phyloP scores from a whole-genome alignment of 345 rosid genomes.

The Lumnitzera littorea region DNA sequence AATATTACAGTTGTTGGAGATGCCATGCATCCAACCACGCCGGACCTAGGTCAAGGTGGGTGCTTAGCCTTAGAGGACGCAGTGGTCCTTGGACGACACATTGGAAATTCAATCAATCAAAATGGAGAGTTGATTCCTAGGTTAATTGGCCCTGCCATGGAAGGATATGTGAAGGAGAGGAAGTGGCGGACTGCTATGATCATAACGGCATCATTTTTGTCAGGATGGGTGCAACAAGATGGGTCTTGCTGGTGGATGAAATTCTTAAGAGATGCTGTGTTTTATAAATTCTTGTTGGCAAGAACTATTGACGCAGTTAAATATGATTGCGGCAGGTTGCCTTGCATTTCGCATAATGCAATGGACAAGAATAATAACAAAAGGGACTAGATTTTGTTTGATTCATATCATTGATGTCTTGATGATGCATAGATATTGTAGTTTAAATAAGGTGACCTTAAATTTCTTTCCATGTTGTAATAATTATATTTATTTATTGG shows the following conservation, averaged over 20 bases:
- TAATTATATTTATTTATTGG: too few species aligned
- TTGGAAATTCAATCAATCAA: conserved; percentile 12
- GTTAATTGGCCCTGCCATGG: conserved; percentile 12
- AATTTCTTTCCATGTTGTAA: too few species aligned
- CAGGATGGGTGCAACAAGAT: conserved; percentile 28
- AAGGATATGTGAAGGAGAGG: conserved; percentile 22
- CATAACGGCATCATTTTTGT: conserved; percentile 17
- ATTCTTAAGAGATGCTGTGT: conserved; percentile 18
- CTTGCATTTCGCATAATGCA: too few species aligned
- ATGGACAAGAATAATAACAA: too few species aligned
- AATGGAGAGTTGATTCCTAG: conserved; percentile 1
- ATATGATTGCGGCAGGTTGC: too few species aligned
- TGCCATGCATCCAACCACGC: conserved; percentile 49
- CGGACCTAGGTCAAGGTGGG: conserved; percentile 41
- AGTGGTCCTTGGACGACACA: conserved; percentile 27
- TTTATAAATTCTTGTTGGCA: conserved; percentile 3
- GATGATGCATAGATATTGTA: too few species aligned
- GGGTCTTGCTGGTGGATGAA: conserved; percentile 24
- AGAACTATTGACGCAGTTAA: not conserved
- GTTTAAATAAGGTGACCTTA: too few species aligned
- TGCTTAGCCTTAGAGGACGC: conserved; percentile 32
- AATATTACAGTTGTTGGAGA: conserved; percentile 37
- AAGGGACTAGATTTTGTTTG: too few species aligned
- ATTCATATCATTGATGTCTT: too few species aligned
- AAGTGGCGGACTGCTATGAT: conserved; percentile 21